Percentiles rank a stretch among this genome's conserved stretches.
These are phyloP conservation scores for Geosmithia flava DNA, from an alignment of 2,329 filamentous ascomycete genomes.

Conservation along the genomic window DNA sequence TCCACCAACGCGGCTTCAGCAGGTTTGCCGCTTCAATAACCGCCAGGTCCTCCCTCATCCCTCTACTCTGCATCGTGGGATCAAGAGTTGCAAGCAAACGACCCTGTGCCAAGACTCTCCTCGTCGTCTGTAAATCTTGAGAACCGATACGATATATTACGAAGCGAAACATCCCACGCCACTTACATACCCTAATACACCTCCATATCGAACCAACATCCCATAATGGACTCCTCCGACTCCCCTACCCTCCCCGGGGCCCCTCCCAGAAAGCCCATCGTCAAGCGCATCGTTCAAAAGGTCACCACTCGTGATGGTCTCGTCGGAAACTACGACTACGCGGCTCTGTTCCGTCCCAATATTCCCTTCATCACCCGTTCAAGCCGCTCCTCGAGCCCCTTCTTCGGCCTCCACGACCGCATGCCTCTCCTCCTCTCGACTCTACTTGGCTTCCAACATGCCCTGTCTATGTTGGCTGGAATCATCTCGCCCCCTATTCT, in stretches of 20 bases:
- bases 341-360: constrained; percentile 70
- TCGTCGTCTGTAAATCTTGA: too few relatives aligned
- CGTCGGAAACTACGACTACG: constrained; percentile 82
- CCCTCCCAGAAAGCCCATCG: constrained; percentile 17
- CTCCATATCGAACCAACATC: constrained; percentile 4
- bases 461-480: constrained; percentile 63
- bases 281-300: constrained; percentile 18
- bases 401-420: constrained; percentile 71
- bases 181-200: not conserved
- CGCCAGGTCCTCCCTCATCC: not conserved
- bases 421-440: constrained; percentile 67
- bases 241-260: constrained; percentile 21
- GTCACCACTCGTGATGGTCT: constrained; percentile 57
- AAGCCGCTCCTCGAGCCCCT: constrained; percentile 41
- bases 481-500: constrained; percentile 72
- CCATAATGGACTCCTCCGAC: not conserved
- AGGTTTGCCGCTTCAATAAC: constrained; percentile 8
- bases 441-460: constrained; percentile 67
- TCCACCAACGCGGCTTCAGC: constrained; percentile 9
- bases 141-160: too few relatives aligned
- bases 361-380: constrained; percentile 58
- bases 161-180: too few relatives aligned
- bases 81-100: too few relatives aligned
- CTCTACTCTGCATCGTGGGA: too few relatives aligned
- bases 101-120: too few relatives aligned